phyloP scores from a whole-genome alignment of 768 basidiomycete species.

The Mycena amicta region DNA sequence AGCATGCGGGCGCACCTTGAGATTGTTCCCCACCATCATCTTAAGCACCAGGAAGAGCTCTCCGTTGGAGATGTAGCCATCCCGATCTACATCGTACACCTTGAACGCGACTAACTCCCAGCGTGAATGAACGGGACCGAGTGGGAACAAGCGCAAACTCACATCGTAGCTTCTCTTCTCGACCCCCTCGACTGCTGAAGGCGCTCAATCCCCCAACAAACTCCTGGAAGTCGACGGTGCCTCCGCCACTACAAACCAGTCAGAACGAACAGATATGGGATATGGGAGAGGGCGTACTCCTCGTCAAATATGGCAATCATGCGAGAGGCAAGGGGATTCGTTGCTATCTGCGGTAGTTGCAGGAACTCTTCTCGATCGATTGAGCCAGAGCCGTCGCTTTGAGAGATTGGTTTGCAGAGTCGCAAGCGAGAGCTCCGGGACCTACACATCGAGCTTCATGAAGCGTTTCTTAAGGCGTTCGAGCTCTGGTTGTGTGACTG shows the following conservation, averaged over 20 bases:
- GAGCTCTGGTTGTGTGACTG: constrained; percentile 93
- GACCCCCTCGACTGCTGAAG: constrained; percentile 93
- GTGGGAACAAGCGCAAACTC: constrained; percentile 33
- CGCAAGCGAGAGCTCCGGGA: constrained; percentile 4
- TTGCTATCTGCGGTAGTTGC: constrained; percentile 98
- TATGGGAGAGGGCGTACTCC: constrained; percentile 66
- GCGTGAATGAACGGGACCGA: constrained; percentile 6
- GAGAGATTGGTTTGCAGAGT: background rate
- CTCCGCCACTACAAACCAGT: constrained; percentile 73
- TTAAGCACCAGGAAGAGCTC: constrained; percentile 98
- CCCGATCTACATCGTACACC: constrained; percentile 98
- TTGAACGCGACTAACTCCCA: constrained; percentile 88
- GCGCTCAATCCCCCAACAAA: constrained; percentile 98
- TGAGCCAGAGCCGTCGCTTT: constrained; percentile 92
- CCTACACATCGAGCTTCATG: constrained; percentile 96
- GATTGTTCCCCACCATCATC: constrained; percentile 99
- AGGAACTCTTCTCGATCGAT: constrained; percentile 99
- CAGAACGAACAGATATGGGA: background rate
- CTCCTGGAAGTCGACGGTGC: constrained; percentile 98
- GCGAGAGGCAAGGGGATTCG: constrained; percentile 92
- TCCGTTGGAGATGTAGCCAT: constrained; percentile 97
- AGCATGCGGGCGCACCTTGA: constrained; percentile 65
- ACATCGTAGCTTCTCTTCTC: constrained; percentile 97
- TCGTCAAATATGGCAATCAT: constrained; percentile 99
- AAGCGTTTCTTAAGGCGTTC: constrained; percentile 97